Evolutionary conservation across 768 basidiomycete genomes (phyloP).

Genomic region (Piloderma croceum): DNA sequence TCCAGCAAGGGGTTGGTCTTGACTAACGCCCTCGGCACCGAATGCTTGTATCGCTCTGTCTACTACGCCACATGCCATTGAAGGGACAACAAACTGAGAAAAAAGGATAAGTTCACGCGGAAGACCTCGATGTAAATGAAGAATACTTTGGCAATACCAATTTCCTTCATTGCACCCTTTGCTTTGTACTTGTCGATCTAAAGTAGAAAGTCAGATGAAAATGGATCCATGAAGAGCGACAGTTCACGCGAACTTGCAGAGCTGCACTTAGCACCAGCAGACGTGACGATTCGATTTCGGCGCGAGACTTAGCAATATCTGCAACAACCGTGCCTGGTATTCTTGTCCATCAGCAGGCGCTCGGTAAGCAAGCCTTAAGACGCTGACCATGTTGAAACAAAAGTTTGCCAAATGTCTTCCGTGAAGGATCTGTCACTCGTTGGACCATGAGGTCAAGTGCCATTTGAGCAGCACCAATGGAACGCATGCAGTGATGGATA

Average conservation of each 20-base stretch:
- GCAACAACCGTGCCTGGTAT: constrained; percentile 74
- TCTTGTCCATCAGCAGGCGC: not conserved
- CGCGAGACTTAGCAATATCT: constrained; percentile 87
- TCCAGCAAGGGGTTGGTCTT: constrained; percentile 78
- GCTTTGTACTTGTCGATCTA: constrained; percentile 88
- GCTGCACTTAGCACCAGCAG: constrained; percentile 91
- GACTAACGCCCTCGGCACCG: constrained; percentile 93
- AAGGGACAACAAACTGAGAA: constrained; percentile 86
- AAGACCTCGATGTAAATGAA: not conserved
- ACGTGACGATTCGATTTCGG: constrained; percentile 86
- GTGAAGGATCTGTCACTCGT: constrained; percentile 84
- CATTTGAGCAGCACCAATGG: constrained; percentile 81
- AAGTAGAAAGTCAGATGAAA: not conserved
- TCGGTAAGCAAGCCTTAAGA: not conserved
- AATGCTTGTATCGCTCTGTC: constrained; percentile 96
- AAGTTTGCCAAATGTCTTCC: constrained; percentile 92
- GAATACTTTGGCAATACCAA: constrained; percentile 90
- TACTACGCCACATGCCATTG: constrained; percentile 81
- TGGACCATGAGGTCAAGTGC: constrained; percentile 85
- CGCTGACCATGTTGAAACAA: constrained; percentile 81
- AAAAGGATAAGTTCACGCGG: not conserved
- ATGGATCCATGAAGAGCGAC: not conserved
- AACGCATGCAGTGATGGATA: constrained; percentile 97
- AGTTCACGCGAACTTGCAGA: constrained; percentile 51
- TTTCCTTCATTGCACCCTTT: constrained; percentile 95